phyloP scores from a whole-genome alignment of 176 grass and related monocot genomes.

The Tillandsia fasciculata region DNA sequence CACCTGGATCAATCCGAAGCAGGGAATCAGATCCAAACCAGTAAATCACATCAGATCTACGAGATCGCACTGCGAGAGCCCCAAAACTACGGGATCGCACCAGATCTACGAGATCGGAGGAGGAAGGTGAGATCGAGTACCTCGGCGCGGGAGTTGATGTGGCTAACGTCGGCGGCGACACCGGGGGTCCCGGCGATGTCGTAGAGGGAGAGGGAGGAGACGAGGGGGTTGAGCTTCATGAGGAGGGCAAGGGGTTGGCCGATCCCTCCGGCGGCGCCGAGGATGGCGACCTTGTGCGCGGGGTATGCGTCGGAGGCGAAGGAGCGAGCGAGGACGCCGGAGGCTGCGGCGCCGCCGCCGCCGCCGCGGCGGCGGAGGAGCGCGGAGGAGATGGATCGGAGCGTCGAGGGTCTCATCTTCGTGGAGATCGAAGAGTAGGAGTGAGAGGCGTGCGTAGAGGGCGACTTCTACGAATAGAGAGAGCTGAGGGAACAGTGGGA shows the following conservation, averaged over 20 bases:
- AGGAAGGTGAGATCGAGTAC: background rate
- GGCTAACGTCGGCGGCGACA: conserved; percentile 43
- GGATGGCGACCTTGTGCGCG: conserved; percentile 36
- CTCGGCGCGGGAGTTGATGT: conserved; percentile 36
- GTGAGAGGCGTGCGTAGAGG: background rate
- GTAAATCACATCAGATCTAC: background rate
- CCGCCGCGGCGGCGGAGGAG: conserved; percentile 12
- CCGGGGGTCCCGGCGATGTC: conserved; percentile 45
- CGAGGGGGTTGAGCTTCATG: conserved; percentile 49
- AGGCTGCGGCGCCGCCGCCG: conserved; percentile 2
- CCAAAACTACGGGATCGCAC: background rate
- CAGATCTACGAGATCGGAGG: background rate
- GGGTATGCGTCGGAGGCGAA: conserved; percentile 18
- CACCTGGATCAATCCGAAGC: conserved; percentile 18
- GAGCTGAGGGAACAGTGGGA: background rate
- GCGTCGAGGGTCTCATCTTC: conserved; percentile 23
- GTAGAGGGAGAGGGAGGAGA: conserved; percentile 43
- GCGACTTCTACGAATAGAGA: background rate
- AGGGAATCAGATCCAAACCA: conserved; percentile 4
- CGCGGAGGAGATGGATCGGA: conserved; percentile 17
- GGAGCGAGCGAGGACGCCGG: conserved; percentile 18
- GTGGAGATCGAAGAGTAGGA: conserved; percentile 1
- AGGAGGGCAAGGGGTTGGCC: conserved; percentile 37
- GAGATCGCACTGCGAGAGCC: background rate
- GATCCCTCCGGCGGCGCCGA: conserved; percentile 36